Base-by-base conservation (phyloP, 1,139 yeast genomes). In the Sugiyamaella novakii region DNA sequence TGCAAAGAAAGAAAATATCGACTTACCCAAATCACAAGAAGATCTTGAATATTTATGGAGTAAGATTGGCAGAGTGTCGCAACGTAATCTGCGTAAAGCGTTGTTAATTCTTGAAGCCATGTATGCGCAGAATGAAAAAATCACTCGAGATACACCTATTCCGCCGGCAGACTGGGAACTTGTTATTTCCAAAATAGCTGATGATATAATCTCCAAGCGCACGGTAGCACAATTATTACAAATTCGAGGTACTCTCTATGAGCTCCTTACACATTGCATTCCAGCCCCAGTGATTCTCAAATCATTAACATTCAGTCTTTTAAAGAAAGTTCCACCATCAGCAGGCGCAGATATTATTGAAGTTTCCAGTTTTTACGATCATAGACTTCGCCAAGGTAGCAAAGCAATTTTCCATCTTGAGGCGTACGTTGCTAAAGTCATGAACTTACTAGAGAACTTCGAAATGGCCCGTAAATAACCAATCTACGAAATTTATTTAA, bases 321-420 rank as follows among this genome's bases (percentile, higher is more conserved):
- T 89, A 58, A 62, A 63, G 21, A 66, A 54, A 44, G 72, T 76
- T 25, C 72, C 71, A 27, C 70, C 69, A 10, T 59, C 60, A 0
- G 69, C 76, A 2, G 76, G 80, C 31, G 66, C 75, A 7, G 76
- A 73, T 12, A 73, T 92, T 43, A 80, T 87, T n/a, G 78, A 78
- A 11, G 71, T 81, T 24, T 91, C 88, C 1, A 79, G 96, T 1
- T 64, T 75, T 3, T 92, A 84, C 66, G 98, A 92, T 63, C 97
- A 92, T 63, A 78, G 99, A 51, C 74, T 92, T 53, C 80, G 92
- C 55, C 73, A 87, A 53, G 98, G 98, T 1, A 79, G 79, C 56
- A 92, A 92, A 66, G 86, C 92, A 38, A 92, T 92, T 12, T 92
- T 88, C 68, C 99, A 92, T 67, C 72, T 92, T 52, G 99, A 92